Conservation (phyloP, 805 yeast species). For the Naumovozyma baii region DNA sequence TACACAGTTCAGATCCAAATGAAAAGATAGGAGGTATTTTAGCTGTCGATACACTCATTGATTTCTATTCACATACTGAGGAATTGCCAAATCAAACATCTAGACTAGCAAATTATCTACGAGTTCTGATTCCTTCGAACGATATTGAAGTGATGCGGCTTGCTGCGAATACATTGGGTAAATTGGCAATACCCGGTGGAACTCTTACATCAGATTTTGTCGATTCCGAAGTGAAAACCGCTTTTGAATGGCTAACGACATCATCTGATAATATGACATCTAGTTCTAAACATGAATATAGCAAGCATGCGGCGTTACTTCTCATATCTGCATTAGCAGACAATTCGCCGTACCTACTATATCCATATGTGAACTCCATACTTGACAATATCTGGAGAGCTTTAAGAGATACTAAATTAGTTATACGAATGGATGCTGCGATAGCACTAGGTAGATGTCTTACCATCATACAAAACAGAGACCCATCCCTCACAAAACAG, state of each 20-base stretch:
- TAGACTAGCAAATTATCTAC: conserved; percentile 78
- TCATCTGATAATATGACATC: conserved; percentile 29
- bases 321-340: conserved; percentile 75
- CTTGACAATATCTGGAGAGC: conserved; percentile 83
- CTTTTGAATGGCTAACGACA: conserved; percentile 85
- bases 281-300: conserved; percentile 65
- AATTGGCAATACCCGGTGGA: conserved; percentile 81
- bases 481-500: conserved; percentile 48
- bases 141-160: conserved; percentile 78
- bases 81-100: conserved; percentile 85
- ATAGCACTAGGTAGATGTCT: conserved; percentile 68
- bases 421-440: conserved; percentile 78
- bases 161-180: conserved; percentile 83
- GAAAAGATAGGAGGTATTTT: conserved; percentile 84
- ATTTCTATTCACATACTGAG: conserved; percentile 71
- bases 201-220: conserved; percentile 86
- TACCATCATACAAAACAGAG: conserved; percentile 70
- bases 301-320: conserved; percentile 85
- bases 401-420: conserved; percentile 64
- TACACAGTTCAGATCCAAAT: conserved; percentile 59
- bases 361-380: conserved; percentile 67
- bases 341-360: conserved; percentile 76
- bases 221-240: conserved; percentile 80
- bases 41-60: conserved; percentile 82
- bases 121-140: conserved; percentile 69